phyloP scores from a whole-genome alignment of 768 basidiomycete species.

The Suillus placidus region DNA sequence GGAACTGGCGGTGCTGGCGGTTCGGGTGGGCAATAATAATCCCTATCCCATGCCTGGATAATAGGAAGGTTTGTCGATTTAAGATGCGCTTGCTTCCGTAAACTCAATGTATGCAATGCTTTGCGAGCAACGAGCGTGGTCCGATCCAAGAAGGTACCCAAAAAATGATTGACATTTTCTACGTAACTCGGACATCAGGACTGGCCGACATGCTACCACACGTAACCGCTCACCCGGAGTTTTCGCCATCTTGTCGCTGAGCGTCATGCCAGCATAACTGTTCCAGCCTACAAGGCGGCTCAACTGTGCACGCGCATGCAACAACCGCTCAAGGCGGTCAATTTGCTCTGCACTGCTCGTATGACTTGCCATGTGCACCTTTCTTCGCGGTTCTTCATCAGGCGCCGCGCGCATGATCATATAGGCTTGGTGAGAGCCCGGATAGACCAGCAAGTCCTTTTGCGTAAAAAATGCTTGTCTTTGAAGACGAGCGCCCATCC shows the following conservation, averaged over 20 bases:
- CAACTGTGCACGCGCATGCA: conserved; percentile 78
- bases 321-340: conserved; percentile 71
- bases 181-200: conserved; percentile 10
- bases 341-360: conserved; percentile 76
- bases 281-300: conserved; percentile 83
- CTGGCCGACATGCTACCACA: not conserved
- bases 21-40: conserved; percentile 87
- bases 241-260: conserved; percentile 97
- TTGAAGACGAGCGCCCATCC: conserved; percentile 73
- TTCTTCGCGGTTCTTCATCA: conserved; percentile 76
- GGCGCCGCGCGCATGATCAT: conserved; percentile 93
- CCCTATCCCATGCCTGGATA: conserved; percentile 96
- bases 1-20: conserved; percentile 74
- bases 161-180: conserved; percentile 89
- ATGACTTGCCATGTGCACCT: conserved; percentile 83
- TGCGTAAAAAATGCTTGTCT: conserved; percentile 78
- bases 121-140: conserved; percentile 76
- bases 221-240: conserved; percentile 65
- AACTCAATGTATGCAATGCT: conserved; percentile 68
- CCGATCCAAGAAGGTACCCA: conserved; percentile 78
- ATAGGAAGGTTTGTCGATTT: conserved; percentile 55
- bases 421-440: conserved; percentile 86
- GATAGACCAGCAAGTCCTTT: conserved; percentile 77
- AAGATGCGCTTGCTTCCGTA: conserved; percentile 77
- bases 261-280: conserved; percentile 84